phyloP scores from a whole-genome alignment of 495 filamentous ascomycete genomes.

The Penicillium subrubescens region DNA sequence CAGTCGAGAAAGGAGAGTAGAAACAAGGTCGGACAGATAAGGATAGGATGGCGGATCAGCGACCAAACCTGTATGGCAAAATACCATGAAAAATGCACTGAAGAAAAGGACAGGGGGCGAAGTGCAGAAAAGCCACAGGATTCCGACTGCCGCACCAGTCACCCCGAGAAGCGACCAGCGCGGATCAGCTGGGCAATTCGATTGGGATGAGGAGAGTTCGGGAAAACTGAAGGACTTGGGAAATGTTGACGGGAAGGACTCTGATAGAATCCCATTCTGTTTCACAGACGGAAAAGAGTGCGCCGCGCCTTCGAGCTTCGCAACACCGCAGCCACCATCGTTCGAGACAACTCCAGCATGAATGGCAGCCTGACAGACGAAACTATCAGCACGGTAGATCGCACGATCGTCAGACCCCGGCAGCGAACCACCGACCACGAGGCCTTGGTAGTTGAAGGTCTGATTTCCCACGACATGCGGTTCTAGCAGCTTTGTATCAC shows the following conservation, averaged over 20 bases:
- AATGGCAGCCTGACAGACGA: conserved; percentile 79
- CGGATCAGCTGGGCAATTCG: conserved; percentile 56
- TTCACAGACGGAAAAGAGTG: conserved; percentile 61
- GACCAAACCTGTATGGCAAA: conserved; percentile 76
- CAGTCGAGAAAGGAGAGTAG: conserved; percentile 70
- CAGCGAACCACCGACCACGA: conserved; percentile 75
- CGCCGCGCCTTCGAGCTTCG: conserved; percentile 66
- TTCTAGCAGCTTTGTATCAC: conserved; percentile 64
- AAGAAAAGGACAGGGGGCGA: conserved; percentile 72
- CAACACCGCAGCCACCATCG: conserved; percentile 76
- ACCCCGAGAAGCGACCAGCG: conserved; percentile 76
- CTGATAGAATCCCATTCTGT: conserved; percentile 65
- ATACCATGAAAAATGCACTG: conserved; percentile 69
- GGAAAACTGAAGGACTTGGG: conserved; percentile 74
- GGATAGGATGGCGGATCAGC: conserved; percentile 68
- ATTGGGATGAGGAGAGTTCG: conserved; percentile 40
- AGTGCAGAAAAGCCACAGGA: conserved; percentile 69
- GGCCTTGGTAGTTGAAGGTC: conserved; percentile 66
- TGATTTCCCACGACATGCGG: conserved; percentile 74
- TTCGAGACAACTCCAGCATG: conserved; percentile 75
- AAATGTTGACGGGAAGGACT: conserved; percentile 74
- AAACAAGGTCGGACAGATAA: conserved; percentile 62
- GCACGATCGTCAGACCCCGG: conserved; percentile 38
- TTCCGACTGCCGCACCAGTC: conserved; percentile 64
- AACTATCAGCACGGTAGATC: conserved; percentile 80